Base-by-base conservation (phyloP, 164 flowering plant genomes). In the Nelumbo lutea region DNA sequence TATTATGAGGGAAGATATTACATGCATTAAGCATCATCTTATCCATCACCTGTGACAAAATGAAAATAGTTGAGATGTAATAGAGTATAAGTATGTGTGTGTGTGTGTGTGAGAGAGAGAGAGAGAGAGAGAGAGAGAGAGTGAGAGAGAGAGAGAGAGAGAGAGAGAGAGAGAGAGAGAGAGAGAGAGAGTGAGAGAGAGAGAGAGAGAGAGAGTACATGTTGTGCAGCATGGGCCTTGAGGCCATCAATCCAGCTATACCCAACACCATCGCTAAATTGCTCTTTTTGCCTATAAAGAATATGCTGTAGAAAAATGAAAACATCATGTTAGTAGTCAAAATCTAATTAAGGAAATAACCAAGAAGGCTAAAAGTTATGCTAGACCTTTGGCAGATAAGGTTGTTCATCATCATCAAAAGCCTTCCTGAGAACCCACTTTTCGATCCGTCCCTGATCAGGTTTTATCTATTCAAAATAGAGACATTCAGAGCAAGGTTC, bases 191-290 rank as follows among this genome's bases (percentile, higher is more conserved):
- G 62, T 43, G 71, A 61, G 64, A 68, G 67, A 47, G 58, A 67
- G 10, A 46, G 46, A 61, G 46, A 53, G 68, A 58, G 60, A 62
- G 69, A 47, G 42, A 43, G 27, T 87, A 92, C 97, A 82, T 89
- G 85, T 42, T 73, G 70, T n/a, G 84, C 85, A 66, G 97, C 91
- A 78, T 92, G 98, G 15, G 84, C 87, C 83, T 91, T 91, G 45
- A 94, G 90, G 7, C 96, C 96, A 80, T 94, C 97, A 55, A 94
- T 94, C 98, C 98, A 94, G 67, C 95, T 90, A 68, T 91, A 94
- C 11, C 98, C 97, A 66, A 94, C 97, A 50, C 96, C 98, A 79
- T 94, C 97, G 74, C 97, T 94, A 69, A 91, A 94, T 74, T 94
- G 97, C 76, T 94, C 97, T 64, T 94, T 91, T 80, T 94, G 98